Evolutionary conservation across 2,329 filamentous ascomycete genomes (phyloP), one percentile per base, ranked within the genome.

Genomic region (Scedosporium apiospermum): DNA sequence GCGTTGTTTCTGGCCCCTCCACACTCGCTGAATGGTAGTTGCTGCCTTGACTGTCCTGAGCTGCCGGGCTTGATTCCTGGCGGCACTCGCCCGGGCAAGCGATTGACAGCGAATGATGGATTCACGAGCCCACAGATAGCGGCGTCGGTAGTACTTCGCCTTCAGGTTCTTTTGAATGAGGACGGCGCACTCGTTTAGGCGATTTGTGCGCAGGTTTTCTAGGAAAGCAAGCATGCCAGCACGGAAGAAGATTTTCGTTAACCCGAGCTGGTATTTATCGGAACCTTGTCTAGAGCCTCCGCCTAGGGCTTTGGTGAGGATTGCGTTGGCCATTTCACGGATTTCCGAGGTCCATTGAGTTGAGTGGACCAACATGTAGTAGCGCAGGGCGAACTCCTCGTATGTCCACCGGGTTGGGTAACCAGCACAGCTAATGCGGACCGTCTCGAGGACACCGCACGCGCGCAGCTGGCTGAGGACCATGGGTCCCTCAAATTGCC

Each of bases 191-290:
- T 92, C 90, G 72, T 96, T 98, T 72, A 99, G 82, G 64, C 93
- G 88, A 67, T 83, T 91, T 12, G 95, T 97, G 64, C 95, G 87
- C 67, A 97, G 82, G 68, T 97, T 97, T 77, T 99, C 95, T 60
- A 99, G 80, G 78, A 97, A 97, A 6, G 95, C 95, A 69, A 99
- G 87, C 95, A 99, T 99, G 75, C 95, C 95, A 63, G 95, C 95
- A 65, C 95, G 89, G 86, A 99, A 99, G 80, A 99, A 99, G 72
- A 99, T 97, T 80, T 99, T 99, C 61, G 93, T 98, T 67, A 98
- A 81, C 77, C 95, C 95, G 66, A 99, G 85, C 77, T 99, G 95
- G 73, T 98, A 99, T 77, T 96, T 99, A 78, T 98, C 95, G 62
- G 88, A 77, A 58, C 88, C 88, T 68, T 88, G 85, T 64, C 85